Conservation (phyloP, 176 grass and related monocot species). For the Cocos nucifera region DNA sequence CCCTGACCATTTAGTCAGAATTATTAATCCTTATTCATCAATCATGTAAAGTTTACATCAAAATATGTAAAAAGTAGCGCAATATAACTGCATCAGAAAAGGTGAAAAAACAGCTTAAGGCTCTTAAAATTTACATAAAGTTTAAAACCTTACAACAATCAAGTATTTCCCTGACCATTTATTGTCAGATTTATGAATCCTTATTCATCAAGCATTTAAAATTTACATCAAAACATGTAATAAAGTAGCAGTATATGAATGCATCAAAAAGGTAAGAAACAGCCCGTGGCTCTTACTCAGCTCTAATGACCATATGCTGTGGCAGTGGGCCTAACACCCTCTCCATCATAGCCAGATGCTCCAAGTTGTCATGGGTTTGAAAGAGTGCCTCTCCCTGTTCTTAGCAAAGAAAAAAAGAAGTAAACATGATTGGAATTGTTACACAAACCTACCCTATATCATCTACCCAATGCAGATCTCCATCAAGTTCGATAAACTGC, state of each 20-base stretch:
- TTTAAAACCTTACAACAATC: no score
- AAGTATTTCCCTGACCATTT: no score
- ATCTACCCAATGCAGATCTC: no score
- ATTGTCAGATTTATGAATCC: no score
- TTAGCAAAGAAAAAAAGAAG: slow-evolving; percentile 21
- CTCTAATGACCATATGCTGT: slow-evolving; percentile 68
- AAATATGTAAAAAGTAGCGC: no score
- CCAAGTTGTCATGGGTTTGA: slow-evolving; percentile 96
- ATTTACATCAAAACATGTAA: slow-evolving; percentile 3
- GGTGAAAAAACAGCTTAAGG: no score
- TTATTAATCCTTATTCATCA: no score
- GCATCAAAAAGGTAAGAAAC: slow-evolving; percentile 10
- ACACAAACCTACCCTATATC: neutral
- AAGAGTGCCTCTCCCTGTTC: slow-evolving; percentile 74
- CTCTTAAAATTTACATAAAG: no score
- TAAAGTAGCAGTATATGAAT: neutral
- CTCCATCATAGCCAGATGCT: slow-evolving; percentile 98
- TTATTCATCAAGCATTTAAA: neutral
- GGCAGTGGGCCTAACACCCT: slow-evolving; percentile 74
- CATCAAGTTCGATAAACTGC: no score
- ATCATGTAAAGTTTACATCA: no score
- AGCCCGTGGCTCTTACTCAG: slow-evolving; percentile 42
- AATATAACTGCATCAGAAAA: no score
- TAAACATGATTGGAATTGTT: neutral
- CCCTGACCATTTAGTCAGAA: no score